These are phyloP conservation scores for Corrigiola litoralis DNA, from an alignment of 179 eudicot genomes.

Conservation along the genomic window DNA sequence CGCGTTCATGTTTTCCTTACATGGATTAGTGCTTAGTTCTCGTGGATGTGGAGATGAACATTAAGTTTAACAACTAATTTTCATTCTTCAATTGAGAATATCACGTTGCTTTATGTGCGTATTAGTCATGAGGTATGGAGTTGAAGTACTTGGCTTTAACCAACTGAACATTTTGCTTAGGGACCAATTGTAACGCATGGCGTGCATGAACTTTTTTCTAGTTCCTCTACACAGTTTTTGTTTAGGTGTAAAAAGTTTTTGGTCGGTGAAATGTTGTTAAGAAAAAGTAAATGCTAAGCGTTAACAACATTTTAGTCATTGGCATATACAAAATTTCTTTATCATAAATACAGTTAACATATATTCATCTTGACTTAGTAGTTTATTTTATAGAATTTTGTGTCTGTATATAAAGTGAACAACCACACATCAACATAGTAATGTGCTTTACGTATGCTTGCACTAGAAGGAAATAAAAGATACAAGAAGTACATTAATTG, in stretches of 20 bases:
- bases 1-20: slow-evolving; percentile 30
- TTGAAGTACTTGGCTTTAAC: neutral
- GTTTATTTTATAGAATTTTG: too few relatives aligned
- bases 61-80: slow-evolving; percentile 4
- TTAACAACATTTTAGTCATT: too few relatives aligned
- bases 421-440: too few relatives aligned
- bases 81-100: neutral
- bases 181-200: neutral
- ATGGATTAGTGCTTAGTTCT: slow-evolving; percentile 3
- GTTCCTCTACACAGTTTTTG: slow-evolving; percentile 9
- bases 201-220: slow-evolving; percentile 12
- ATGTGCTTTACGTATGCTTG: too few relatives aligned
- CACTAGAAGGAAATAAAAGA: too few relatives aligned
- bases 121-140: neutral
- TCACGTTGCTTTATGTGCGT: neutral
- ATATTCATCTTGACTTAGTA: too few relatives aligned
- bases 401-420: too few relatives aligned
- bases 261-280: neutral
- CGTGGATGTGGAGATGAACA: slow-evolving; percentile 11
- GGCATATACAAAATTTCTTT: neutral
- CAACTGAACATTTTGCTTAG: too few relatives aligned
- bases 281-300: neutral
- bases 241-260: neutral
- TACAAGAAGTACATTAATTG: too few relatives aligned
- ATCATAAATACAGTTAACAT: too few relatives aligned